A percentile compares a stretch with the other conserved stretches of the same genome.
Evolutionary conservation across 2,329 filamentous ascomycete genomes (phyloP).

Genomic region (Hortaea werneckii): DNA sequence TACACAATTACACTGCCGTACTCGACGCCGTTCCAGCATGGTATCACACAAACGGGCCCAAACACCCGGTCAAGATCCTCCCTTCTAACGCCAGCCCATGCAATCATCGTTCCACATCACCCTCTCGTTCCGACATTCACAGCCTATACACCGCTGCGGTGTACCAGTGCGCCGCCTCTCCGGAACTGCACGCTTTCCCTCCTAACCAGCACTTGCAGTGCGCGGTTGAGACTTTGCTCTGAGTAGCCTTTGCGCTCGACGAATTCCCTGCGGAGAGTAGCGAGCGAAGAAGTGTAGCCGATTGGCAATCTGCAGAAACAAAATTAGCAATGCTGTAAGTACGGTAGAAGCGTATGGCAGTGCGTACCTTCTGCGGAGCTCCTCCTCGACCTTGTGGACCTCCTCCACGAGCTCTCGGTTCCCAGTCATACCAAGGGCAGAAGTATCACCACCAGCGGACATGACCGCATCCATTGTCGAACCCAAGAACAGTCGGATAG

Average conservation of each 20-base stretch:
- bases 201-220: slow-evolving; percentile 75
- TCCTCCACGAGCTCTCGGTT: slow-evolving; percentile 88
- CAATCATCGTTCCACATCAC: too few relatives aligned
- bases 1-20: too few relatives aligned
- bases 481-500: slow-evolving; percentile 90
- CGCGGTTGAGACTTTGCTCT: slow-evolving; percentile 74
- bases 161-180: slow-evolving; percentile 65
- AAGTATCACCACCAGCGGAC: slow-evolving; percentile 43
- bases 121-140: too few relatives aligned
- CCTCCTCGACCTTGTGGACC: slow-evolving; percentile 74
- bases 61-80: too few relatives aligned
- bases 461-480: slow-evolving; percentile 92
- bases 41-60: too few relatives aligned
- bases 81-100: too few relatives aligned
- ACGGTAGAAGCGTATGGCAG: neutral
- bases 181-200: slow-evolving; percentile 78
- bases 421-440: slow-evolving; percentile 66
- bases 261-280: slow-evolving; percentile 79
- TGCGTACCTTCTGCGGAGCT: slow-evolving; percentile 59
- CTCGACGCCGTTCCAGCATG: too few relatives aligned
- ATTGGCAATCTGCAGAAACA: slow-evolving; percentile 55
- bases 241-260: slow-evolving; percentile 84
- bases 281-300: slow-evolving; percentile 87
- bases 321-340: slow-evolving; percentile 4
- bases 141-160: slow-evolving; percentile 48